Base-by-base conservation (phyloP, 2,329 filamentous ascomycete species). In the Cucurbitaria berberidis region DNA sequence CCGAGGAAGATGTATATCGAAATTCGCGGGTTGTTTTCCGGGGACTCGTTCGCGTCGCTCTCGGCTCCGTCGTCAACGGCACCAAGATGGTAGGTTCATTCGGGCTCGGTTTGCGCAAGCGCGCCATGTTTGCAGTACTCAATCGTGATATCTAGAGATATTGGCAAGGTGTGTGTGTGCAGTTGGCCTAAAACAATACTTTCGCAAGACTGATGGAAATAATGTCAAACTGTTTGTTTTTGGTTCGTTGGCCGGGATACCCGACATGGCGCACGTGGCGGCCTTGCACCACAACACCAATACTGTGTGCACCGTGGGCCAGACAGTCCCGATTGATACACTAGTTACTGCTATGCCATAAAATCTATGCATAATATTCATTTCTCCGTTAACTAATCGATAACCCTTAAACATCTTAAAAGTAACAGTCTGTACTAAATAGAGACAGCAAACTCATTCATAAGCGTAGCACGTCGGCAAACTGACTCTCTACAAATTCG, bases 91-190 rank as follows among this genome's bases (percentile, higher is more conserved):
- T 60, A 8, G 63, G 52, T 32, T 73, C 68, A 24, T 64, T 53
- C 26, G 63, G 59, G 29, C 63, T 67, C 3, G 69, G 59, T 52
- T 73, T 74, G 42, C 70, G 72, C 21, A 74, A 63, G 44, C 72
- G 72, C 42, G 72, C 72, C 72, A 74, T 74, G 15, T 19, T 48
- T 4, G 48, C n/a, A 13, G 32, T 53, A 42, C 36, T 22, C 41
- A 49, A 43, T 32, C 32, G 34, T 51, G 19, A 27, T 36, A 19
- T 48, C 11, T 43, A 40, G 46, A 47, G 41, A 22, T 35, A 48
- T 52, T 39, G 26, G 30, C 38, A 40, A 45, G 43, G 34, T 21
- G 21, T 44, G 30, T 46, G 48, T 18, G 51, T 5, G 26, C 45
- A 29, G 50, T 50, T 54, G 47, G 50, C 32, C 47, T 34, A 41